Evolutionary conservation across 345 rosid species (phyloP).

Genomic region (Kernera saxatilis): DNA sequence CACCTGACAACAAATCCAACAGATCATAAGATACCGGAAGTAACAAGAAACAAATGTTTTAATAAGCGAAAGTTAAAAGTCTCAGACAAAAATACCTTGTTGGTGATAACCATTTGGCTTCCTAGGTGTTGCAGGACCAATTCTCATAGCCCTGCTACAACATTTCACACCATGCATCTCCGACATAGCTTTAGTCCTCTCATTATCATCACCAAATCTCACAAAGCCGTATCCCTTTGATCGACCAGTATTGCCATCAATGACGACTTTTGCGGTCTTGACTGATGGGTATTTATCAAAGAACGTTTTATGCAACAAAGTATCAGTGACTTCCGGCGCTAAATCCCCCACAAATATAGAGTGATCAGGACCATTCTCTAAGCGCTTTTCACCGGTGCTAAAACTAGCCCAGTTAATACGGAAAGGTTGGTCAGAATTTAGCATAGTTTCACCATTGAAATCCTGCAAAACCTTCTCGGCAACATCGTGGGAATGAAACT

Average conservation of each 20-base stretch:
- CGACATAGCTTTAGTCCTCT: constrained; percentile 68
- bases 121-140: constrained; percentile 90
- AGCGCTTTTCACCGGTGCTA: constrained; percentile 75
- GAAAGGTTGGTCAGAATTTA: constrained; percentile 71
- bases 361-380: constrained; percentile 81
- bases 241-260: constrained; percentile 83
- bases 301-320: constrained; percentile 61
- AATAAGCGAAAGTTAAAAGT: background rate
- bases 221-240: constrained; percentile 97
- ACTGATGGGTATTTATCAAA: constrained; percentile 69
- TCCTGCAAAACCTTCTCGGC: constrained; percentile 86
- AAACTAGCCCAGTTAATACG: constrained; percentile 95
- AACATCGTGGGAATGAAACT: constrained; percentile 64
- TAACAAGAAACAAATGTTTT: background rate
- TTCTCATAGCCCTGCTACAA: constrained; percentile 81
- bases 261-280: constrained; percentile 92
- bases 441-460: constrained; percentile 57
- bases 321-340: constrained; percentile 89
- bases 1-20: constrained; percentile 48
- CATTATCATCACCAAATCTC: constrained; percentile 85
- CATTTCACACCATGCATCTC: constrained; percentile 89
- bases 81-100: constrained; percentile 42
- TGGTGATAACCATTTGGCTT: constrained; percentile 83
- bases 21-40: background rate
- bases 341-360: constrained; percentile 95